phyloP scores from a whole-genome alignment of 805 yeast species.

The Debaryomyces castellii region DNA sequence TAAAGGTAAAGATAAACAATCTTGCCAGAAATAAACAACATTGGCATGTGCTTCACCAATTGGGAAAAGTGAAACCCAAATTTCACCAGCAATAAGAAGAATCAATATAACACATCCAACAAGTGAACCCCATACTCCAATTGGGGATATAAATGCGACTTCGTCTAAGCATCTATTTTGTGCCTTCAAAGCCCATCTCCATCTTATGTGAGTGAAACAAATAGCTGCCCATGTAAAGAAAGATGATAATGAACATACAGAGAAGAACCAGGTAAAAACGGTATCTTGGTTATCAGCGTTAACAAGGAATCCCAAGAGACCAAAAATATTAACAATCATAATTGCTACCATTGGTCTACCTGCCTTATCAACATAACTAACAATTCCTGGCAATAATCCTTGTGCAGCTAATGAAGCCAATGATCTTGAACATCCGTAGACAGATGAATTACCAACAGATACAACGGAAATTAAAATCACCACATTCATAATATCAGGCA shows the following conservation, averaged over 20 bases:
- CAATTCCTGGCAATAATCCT: constrained; percentile 58
- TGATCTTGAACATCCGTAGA: constrained; percentile 70
- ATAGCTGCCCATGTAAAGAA: constrained; percentile 43
- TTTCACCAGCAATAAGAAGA: constrained; percentile 34
- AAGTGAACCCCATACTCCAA: constrained; percentile 38
- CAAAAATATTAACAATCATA: constrained; percentile 29
- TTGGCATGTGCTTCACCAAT: constrained; percentile 21
- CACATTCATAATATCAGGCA: constrained; percentile 73
- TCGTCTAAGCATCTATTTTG: constrained; percentile 36
- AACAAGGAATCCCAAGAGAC: constrained; percentile 40
- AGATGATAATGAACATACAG: constrained; percentile 40
- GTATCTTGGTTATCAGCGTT: constrained; percentile 27
- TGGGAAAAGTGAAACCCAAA: constrained; percentile 42
- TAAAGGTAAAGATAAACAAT: constrained; percentile 49
- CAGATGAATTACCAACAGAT: constrained; percentile 76
- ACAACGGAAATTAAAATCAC: constrained; percentile 71
- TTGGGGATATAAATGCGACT: constrained; percentile 30
- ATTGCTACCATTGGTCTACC: constrained; percentile 45
- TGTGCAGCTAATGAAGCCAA: constrained; percentile 67
- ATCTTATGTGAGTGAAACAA: constrained; percentile 40
- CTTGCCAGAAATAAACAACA: constrained; percentile 47
- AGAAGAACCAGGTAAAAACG: constrained; percentile 42
- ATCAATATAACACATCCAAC: constrained; percentile 29
- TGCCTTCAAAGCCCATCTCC: constrained; percentile 35
- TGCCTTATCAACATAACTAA: constrained; percentile 38